A percentile compares a stretch with the other conserved stretches of the same genome.
These are phyloP conservation scores for Cyclocybe aegerita DNA, from an alignment of 768 basidiomycete genomes.

Conservation along the genomic window DNA sequence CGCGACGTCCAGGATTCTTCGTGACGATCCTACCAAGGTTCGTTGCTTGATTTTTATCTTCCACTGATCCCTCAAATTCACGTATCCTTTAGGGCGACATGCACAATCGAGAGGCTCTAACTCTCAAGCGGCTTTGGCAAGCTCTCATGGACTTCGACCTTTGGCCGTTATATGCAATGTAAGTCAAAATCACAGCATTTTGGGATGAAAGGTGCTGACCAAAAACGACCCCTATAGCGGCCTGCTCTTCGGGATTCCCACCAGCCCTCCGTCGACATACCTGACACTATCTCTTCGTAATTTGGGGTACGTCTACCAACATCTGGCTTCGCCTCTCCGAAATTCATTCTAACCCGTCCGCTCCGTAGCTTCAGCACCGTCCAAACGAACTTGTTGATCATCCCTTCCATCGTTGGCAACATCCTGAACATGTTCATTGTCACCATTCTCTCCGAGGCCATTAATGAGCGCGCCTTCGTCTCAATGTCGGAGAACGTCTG, in stretches of 20 bases:
- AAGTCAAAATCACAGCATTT: conserved; percentile 6
- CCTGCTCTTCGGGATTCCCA: conserved; percentile 41
- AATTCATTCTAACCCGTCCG: conserved; percentile 45
- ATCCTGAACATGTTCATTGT: conserved; percentile 53
- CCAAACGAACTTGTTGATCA: conserved; percentile 58
- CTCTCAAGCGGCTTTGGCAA: conserved; percentile 42
- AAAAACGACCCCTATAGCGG: conserved; percentile 24
- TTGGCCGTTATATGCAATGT: conserved; percentile 67
- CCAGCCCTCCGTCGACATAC: conserved; percentile 57
- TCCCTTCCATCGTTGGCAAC: conserved; percentile 55
- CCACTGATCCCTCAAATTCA: too few species aligned
- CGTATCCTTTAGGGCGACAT: conserved; percentile 32
- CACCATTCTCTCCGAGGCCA: conserved; percentile 47
- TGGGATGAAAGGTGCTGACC: background rate
- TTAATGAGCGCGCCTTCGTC: conserved; percentile 56
- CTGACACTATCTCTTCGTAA: conserved; percentile 61
- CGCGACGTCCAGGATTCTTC: conserved; percentile 37
- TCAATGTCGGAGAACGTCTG: conserved; percentile 57
- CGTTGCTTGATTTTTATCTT: too few species aligned
- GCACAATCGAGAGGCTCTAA: conserved; percentile 70
- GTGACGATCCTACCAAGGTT: conserved; percentile 66
- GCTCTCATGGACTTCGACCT: conserved; percentile 58
- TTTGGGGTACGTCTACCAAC: conserved; percentile 50
- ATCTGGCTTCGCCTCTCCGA: background rate
- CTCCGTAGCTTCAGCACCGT: conserved; percentile 62